Evolutionary conservation across 345 rosid genomes (phyloP), one percentile per base, ranked within the genome.

Genomic region (Theobroma cacao): DNA sequence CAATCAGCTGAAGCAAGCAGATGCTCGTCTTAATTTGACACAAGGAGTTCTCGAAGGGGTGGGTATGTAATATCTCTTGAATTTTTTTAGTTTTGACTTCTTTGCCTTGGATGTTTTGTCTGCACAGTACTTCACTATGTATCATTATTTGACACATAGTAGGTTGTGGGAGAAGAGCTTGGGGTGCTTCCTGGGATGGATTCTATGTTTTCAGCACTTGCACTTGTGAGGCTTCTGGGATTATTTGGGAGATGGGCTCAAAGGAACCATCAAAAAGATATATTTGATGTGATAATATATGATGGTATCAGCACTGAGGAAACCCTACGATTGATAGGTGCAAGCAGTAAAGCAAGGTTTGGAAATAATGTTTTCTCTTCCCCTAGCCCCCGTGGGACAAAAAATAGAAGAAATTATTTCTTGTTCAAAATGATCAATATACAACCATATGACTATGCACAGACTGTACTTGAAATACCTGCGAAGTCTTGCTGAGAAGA

Each of bases 151-250:
- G 38, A 10, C 36, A 34, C 75, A 74, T 84, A 70, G 79, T 86
- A 95, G 99, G 91, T 95, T 74, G 99, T 93, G 61, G 99, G 96
- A 80, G 94, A 93, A 90, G 99, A 95, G 90, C 92, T 95, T 41
- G 97, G 97, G 38, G 92, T 95, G 82, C 98, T 95, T 83, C 99
- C 97, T 68, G 98, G 98, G 81, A 93, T 95, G 95, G 98, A 93
- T 79, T 89, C 97, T 2, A 86, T 92, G 53, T 88, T 91, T 75
- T 88, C 95, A 40, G 85, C 81, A 77, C 82, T 91, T 36, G 89
- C 82, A 43, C 86, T 90, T 18, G 92, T 82, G 79, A 83, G 90
- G 86, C 88, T 86, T 77, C 85, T 86, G 33, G 88, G 92, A 58
- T 88, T 91, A 80, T 75, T 87, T 41, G 82, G 87, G 76, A 87